Evolutionary conservation across 768 basidiomycete genomes (phyloP).

Genomic region (Mycena galericulata): DNA sequence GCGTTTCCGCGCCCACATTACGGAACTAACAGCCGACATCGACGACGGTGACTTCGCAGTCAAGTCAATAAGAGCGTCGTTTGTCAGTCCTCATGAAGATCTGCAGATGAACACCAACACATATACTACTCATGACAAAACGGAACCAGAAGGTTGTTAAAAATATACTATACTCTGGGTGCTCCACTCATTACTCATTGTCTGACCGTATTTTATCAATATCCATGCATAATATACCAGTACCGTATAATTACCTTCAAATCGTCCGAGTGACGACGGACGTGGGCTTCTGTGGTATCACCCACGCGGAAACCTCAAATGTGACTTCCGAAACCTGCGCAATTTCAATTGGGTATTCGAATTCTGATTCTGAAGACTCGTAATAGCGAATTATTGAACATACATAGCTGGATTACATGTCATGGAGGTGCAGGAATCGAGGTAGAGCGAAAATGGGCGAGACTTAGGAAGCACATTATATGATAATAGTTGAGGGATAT

Average conservation of each 20-base stretch:
- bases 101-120: background rate
- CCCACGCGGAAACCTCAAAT: background rate
- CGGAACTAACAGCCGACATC: background rate
- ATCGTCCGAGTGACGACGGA: too few relatives aligned
- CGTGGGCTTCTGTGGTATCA: too few relatives aligned
- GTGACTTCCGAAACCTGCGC: background rate
- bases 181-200: too few relatives aligned
- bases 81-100: background rate
- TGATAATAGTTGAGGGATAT: background rate
- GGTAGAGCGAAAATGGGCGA: background rate
- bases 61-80: background rate
- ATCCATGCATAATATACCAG: too few relatives aligned
- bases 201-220: too few relatives aligned
- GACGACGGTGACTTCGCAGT: conserved; percentile 5
- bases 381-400: background rate
- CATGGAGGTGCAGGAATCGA: background rate
- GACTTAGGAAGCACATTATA: background rate
- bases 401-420: background rate
- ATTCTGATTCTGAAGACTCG: background rate
- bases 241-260: too few relatives aligned
- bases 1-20: background rate
- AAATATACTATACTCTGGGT: too few relatives aligned
- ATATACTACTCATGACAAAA: background rate
- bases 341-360: background rate
- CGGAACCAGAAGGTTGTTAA: background rate